phyloP scores from a whole-genome alignment of 2,329 filamentous ascomycete genomes.

The Trichoderma aggressivum region DNA sequence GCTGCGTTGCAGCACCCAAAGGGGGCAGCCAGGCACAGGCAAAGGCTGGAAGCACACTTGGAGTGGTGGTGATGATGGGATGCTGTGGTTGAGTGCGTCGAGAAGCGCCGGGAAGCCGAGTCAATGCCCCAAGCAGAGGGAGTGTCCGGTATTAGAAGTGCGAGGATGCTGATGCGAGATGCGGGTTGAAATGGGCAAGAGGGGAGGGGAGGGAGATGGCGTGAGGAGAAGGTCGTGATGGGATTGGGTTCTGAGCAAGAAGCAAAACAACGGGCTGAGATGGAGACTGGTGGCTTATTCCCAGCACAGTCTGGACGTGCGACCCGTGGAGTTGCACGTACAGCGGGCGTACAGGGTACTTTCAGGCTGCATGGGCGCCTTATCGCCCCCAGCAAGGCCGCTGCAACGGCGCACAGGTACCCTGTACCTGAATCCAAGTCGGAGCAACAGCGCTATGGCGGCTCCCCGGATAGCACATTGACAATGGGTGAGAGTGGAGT shows the following conservation, averaged over 20 bases:
- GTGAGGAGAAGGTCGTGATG: constrained; percentile 13
- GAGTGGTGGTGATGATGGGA: background rate
- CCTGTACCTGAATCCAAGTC: background rate
- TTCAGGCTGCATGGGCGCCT: background rate
- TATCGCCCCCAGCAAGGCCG: background rate
- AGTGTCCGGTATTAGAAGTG: background rate
- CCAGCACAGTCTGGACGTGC: background rate
- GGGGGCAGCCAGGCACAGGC: constrained; percentile 1
- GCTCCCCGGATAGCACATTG: constrained; percentile 2
- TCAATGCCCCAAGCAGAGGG: background rate
- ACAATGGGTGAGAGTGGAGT: background rate
- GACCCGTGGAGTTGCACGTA: background rate
- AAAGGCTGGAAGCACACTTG: background rate
- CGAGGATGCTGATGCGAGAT: background rate
- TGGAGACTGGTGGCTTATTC: constrained; percentile 12
- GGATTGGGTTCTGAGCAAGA: constrained; percentile 15
- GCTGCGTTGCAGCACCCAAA: constrained; percentile 19
- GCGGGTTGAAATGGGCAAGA: background rate
- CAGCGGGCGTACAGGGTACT: background rate
- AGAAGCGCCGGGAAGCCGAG: background rate
- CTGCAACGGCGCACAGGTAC: background rate
- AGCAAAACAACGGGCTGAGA: constrained; percentile 15
- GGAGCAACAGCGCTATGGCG: background rate
- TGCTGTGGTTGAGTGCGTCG: background rate
- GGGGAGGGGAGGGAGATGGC: background rate